Evolutionary conservation across 768 basidiomycete species (phyloP).

Genomic region (Paxillus ammoniavirescens): DNA sequence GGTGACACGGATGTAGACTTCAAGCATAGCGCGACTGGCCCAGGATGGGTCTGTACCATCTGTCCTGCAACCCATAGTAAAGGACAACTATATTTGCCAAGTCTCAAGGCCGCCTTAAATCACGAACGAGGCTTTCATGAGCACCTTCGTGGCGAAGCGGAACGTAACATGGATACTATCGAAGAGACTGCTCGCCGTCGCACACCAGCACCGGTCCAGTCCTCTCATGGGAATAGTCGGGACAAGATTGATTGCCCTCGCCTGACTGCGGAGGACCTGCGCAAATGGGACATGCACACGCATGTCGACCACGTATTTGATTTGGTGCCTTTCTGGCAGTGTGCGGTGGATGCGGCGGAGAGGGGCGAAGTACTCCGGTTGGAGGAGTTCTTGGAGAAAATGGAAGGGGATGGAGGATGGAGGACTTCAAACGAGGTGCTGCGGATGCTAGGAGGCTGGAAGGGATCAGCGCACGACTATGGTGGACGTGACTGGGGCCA

Average conservation of each 20-base stretch:
- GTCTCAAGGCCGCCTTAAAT: conserved; percentile 26
- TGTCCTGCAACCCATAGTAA: conserved; percentile 23
- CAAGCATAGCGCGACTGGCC: conserved; percentile 24
- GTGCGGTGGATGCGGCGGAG: conserved; percentile 47
- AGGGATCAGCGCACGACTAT: conserved; percentile 3
- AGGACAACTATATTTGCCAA: conserved; percentile 22
- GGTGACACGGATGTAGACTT: conserved; percentile 20
- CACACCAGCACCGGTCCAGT: conserved; percentile 6
- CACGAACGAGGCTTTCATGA: conserved; percentile 29
- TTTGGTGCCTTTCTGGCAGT: conserved; percentile 54
- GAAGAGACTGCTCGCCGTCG: neutral
- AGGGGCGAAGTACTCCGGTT: conserved; percentile 41
- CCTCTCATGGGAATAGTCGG: conserved; percentile 26
- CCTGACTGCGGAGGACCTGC: conserved; percentile 29
- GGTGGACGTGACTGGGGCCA: conserved; percentile 10
- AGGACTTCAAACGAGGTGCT: conserved; percentile 27
- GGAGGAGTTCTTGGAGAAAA: conserved; percentile 45
- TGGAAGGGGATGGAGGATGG: conserved; percentile 36
- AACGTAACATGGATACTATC: neutral
- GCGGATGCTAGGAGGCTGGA: conserved; percentile 28
- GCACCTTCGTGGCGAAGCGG: conserved; percentile 14
- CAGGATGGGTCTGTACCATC: conserved; percentile 33
- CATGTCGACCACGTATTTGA: conserved; percentile 49
- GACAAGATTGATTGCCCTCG: conserved; percentile 28
- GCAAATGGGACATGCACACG: conserved; percentile 27